Conservation (phyloP, 495 filamentous ascomycete species). For the Aspergillus avenaceus region DNA sequence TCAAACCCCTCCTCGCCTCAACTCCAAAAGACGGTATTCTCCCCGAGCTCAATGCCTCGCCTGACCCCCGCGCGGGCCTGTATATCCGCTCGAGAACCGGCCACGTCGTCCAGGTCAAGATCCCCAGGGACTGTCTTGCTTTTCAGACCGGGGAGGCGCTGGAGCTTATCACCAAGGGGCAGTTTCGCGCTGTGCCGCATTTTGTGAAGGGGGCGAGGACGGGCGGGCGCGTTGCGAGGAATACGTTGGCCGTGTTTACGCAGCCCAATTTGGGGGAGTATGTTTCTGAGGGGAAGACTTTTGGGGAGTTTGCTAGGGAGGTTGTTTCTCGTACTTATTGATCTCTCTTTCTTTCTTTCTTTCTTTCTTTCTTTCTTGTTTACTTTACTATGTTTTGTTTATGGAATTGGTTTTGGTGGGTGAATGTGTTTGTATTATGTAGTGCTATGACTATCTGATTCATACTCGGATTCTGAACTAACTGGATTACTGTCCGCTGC, state of each 20-base stretch:
- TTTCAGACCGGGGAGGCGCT: slow-evolving; percentile 96
- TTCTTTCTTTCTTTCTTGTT: too few species aligned
- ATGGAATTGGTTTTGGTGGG: too few species aligned
- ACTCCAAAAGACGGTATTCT: slow-evolving; percentile 47
- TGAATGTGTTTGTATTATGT: too few species aligned
- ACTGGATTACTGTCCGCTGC: slow-evolving; percentile 20
- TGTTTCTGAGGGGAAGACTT: slow-evolving; percentile 69
- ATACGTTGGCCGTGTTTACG: slow-evolving; percentile 95
- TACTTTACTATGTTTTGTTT: too few species aligned
- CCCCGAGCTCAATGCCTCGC: slow-evolving; percentile 64
- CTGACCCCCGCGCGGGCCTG: slow-evolving; percentile 78
- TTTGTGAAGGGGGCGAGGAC: slow-evolving; percentile 71
- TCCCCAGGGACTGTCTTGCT: slow-evolving; percentile 84
- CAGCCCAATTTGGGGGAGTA: slow-evolving; percentile 90
- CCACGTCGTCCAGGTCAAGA: slow-evolving; percentile 76
- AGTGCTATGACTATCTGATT: slow-evolving; percentile 2
- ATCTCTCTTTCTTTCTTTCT: too few species aligned
- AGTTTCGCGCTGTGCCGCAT: slow-evolving; percentile 92
- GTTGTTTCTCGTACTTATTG: slow-evolving; percentile 79
- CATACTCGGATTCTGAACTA: slow-evolving; percentile 20
- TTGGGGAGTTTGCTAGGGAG: slow-evolving; percentile 83
- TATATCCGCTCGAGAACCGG: slow-evolving; percentile 87
- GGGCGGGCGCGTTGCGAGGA: slow-evolving; percentile 64
- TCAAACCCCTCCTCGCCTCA: slow-evolving; percentile 17
- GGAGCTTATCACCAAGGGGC: slow-evolving; percentile 80